Percentiles rank a stretch among this genome's conserved stretches.
These are phyloP conservation scores for Kuraishia ogatae DNA, from an alignment of 805 yeast genomes.

Conservation along the genomic window DNA sequence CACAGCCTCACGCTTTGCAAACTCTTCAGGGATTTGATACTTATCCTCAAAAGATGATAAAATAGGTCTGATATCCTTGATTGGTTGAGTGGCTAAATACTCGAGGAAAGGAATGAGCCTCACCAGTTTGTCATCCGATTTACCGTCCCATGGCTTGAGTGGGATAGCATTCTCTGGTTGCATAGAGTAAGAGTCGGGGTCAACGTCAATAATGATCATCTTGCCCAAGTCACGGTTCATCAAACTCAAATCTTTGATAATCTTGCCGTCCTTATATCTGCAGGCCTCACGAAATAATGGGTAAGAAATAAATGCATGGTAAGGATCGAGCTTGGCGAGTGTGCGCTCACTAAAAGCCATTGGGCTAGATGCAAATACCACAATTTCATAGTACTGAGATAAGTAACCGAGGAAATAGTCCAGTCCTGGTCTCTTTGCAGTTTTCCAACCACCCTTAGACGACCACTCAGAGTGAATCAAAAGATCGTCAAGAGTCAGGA, in stretches of 20 bases:
- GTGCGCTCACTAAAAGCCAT: slow-evolving; percentile 80
- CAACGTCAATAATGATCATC: slow-evolving; percentile 72
- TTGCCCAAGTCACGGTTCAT: slow-evolving; percentile 87
- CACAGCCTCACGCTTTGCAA: slow-evolving; percentile 63
- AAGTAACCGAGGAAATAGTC: slow-evolving; percentile 94
- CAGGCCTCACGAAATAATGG: slow-evolving; percentile 89
- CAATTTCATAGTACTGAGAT: slow-evolving; percentile 94
- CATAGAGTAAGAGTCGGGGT: slow-evolving; percentile 58
- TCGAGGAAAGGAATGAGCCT: slow-evolving; percentile 87
- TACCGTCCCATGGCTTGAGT: slow-evolving; percentile 80
- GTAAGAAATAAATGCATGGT: slow-evolving; percentile 80
- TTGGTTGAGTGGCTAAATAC: slow-evolving; percentile 78
- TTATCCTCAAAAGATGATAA: slow-evolving; percentile 65
- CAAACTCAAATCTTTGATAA: slow-evolving; percentile 82
- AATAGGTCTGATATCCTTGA: slow-evolving; percentile 86
- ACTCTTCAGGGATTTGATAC: slow-evolving; percentile 66
- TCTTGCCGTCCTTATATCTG: slow-evolving; percentile 78
- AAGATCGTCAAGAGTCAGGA: slow-evolving; percentile 81
- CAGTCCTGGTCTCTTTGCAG: slow-evolving; percentile 97
- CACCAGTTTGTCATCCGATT: slow-evolving; percentile 70
- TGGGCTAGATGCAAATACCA: slow-evolving; percentile 77
- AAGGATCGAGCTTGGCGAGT: slow-evolving; percentile 86
- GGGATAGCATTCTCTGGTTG: slow-evolving; percentile 96
- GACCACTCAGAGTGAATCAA: slow-evolving; percentile 91
- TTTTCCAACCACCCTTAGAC: slow-evolving; percentile 90